A percentile compares a stretch with the other conserved stretches of the same genome.
Evolutionary conservation across 2,329 filamentous ascomycete genomes (phyloP).

Genomic region (Epichloe festucae): DNA sequence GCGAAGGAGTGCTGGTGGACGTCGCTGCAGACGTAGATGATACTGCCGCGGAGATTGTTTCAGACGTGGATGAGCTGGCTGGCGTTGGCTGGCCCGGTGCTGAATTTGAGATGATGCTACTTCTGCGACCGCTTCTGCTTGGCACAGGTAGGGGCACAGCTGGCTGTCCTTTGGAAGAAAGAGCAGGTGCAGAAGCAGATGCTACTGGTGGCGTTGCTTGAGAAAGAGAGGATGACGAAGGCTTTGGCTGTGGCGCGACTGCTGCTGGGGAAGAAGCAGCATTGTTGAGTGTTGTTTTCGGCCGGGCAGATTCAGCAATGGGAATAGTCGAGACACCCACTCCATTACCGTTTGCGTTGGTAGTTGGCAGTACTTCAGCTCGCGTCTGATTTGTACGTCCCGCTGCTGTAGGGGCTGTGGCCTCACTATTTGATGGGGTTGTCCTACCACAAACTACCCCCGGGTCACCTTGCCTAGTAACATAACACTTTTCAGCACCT

Average conservation of each 20-base stretch:
- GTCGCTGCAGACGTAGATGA: slow-evolving; percentile 5
- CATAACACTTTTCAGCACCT: background rate
- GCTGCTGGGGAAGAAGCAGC: background rate
- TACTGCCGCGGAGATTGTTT: background rate
- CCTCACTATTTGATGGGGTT: background rate
- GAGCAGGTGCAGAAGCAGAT: background rate
- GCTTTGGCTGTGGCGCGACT: background rate
- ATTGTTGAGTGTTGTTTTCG: slow-evolving; percentile 14
- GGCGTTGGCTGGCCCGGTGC: background rate
- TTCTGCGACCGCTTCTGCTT: background rate
- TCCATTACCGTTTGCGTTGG: slow-evolving; percentile 13
- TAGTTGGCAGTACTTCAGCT: background rate
- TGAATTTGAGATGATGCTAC: background rate
- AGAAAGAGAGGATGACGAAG: background rate
- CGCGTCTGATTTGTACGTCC: background rate
- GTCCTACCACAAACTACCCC: background rate
- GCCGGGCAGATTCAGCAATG: slow-evolving; percentile 13
- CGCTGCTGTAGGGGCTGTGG: background rate
- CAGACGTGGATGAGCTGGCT: background rate
- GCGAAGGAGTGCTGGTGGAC: background rate
- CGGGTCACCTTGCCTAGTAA: background rate
- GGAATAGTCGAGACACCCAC: slow-evolving; percentile 19
- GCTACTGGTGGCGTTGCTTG: background rate
- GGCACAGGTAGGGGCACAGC: background rate
- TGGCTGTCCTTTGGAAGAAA: background rate